Evolutionary conservation across 768 basidiomycete species (phyloP), one percentile per base, ranked within the genome.

Genomic region (Boletus fagicola): DNA sequence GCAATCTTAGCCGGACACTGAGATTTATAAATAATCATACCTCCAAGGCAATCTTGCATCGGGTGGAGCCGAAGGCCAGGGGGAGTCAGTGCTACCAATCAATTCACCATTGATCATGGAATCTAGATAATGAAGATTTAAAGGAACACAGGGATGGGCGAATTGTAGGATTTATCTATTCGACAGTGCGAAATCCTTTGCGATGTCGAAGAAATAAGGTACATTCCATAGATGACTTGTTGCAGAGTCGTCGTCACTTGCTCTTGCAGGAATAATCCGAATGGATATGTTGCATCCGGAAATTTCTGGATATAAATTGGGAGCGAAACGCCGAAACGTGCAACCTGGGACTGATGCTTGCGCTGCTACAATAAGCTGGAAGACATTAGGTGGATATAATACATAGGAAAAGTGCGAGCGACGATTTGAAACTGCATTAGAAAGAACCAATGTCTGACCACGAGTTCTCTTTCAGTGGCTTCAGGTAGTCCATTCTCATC

Each of bases 401-500:
- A 43, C 53, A 52, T 33, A 10, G 13, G 9, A 47, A 36, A 35
- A 8, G 26, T 35, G 18, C 22, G 15, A 49, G 26, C 8, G 13
- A 45, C 5, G 20, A 16, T 15, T 28, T n/a, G 30, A 45, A 42
- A 13, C 6, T 43, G 33, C 28, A 42, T 67, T 59, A 59, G 47
- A 64, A 58, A 33, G 49, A 50, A 30, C 42, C 42, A 18, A 60
- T 53, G 46, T 68, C 70, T 30, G 70, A 72, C 70, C 70, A 71
- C 33, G 68, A 72, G 45, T 16, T 59, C 39, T 52, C 38, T 49
- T 61, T 66, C 30, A 45, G 51, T 16, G 64, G 58, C 20, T 56
- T 71, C 42, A 67, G 51, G 46, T 63, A 67, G 52, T 67, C 70
- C 63, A 58, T 52, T 48, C 69, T 64, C 56, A 69, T 69, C 20